A percentile compares a stretch with the other conserved stretches of the same genome.
Conservation (phyloP, 139 green algal species). For the Chlamydomonas schloesseri region DNA sequence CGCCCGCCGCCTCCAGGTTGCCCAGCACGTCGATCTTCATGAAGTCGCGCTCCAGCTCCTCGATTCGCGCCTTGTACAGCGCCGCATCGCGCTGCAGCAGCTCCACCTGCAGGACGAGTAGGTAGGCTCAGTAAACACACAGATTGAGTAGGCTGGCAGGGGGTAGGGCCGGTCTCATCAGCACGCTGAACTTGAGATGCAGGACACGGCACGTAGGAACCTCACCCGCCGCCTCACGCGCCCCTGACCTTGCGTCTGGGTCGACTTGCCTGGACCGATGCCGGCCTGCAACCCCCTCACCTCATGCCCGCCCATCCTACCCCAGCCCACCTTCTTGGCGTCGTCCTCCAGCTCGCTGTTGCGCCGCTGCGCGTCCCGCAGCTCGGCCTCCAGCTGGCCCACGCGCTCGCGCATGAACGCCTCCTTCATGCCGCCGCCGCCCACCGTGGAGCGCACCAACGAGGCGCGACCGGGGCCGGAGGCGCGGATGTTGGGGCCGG, state of each 20-base stretch:
- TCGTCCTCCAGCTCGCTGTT: slow-evolving; percentile 51
- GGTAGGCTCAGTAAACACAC: not conserved
- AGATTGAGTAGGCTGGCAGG: not conserved
- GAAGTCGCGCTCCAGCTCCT: slow-evolving; percentile 66
- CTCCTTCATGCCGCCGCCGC: slow-evolving; percentile 51
- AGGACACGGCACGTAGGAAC: no score
- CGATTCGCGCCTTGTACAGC: slow-evolving; percentile 56
- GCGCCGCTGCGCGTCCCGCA: slow-evolving; percentile 28
- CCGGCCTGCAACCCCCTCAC: no score
- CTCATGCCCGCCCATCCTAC: no score
- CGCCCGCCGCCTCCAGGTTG: slow-evolving; percentile 19
- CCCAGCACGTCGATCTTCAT: slow-evolving; percentile 55
- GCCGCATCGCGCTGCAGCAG: slow-evolving; percentile 57
- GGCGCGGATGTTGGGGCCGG: no score
- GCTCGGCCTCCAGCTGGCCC: slow-evolving; percentile 43
- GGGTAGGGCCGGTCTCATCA: not conserved
- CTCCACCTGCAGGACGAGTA: slow-evolving; percentile 29
- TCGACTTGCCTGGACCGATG: no score
- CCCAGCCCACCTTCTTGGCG: slow-evolving; percentile 42
- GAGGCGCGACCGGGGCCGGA: not conserved
- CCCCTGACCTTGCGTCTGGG: no score
- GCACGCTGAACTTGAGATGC: no score
- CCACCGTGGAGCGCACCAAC: not conserved
- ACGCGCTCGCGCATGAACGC: slow-evolving; percentile 59
- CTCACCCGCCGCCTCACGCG: no score